These are phyloP conservation scores for Syzygium aqueum DNA, from an alignment of 345 rosid genomes.

Conservation along the genomic window DNA sequence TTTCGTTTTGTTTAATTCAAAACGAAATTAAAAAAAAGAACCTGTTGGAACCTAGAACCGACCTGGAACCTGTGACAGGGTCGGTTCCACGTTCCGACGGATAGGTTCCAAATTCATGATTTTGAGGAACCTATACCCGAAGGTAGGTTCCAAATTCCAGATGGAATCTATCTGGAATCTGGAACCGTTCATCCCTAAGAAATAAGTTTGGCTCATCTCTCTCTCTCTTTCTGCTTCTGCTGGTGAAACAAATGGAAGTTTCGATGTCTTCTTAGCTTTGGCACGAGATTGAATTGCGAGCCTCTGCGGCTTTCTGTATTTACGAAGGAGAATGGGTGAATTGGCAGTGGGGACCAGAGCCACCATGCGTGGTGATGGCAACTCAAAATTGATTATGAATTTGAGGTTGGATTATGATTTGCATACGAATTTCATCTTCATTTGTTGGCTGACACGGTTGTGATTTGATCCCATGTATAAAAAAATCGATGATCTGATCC, in stretches of 20 bases:
- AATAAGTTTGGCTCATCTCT: background rate
- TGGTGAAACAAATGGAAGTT: background rate
- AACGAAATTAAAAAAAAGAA: too few species aligned
- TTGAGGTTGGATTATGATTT: background rate
- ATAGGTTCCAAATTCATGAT: too few species aligned
- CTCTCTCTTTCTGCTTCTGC: background rate
- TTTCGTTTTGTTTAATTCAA: too few species aligned
- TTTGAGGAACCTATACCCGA: too few species aligned
- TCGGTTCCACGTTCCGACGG: too few species aligned
- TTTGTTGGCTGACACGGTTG: background rate
- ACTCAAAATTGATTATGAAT: background rate
- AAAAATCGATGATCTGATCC: background rate
- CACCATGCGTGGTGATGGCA: background rate
- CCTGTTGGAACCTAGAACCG: too few species aligned
- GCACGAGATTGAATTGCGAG: background rate
- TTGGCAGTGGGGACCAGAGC: background rate
- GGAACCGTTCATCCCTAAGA: too few species aligned
- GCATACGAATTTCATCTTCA: background rate
- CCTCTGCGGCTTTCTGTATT: background rate
- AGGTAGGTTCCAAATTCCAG: too few species aligned
- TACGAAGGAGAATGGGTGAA: background rate
- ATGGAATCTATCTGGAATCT: too few species aligned
- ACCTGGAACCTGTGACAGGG: too few species aligned
- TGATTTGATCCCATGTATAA: background rate
- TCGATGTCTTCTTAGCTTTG: background rate